phyloP scores from a whole-genome alignment of 2,329 filamentous ascomycete species.

The Pyricularia sp. region DNA sequence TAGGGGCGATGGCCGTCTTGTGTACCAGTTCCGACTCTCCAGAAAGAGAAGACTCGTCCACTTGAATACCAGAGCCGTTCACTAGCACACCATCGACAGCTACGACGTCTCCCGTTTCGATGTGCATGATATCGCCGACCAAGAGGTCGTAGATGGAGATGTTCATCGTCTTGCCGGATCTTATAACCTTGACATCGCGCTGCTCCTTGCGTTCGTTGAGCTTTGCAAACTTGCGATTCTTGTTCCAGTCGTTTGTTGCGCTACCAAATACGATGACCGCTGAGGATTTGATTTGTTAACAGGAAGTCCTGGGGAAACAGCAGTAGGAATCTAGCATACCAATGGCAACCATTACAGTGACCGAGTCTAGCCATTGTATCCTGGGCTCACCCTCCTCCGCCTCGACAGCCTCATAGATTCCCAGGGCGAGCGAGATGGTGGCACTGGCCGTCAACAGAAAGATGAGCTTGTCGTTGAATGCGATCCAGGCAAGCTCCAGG shows the following conservation, averaged over 20 bases:
- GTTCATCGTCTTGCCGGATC: conserved; percentile 51
- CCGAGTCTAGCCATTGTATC: conserved; percentile 5
- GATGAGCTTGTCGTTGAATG: conserved; percentile 8
- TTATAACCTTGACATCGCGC: conserved; percentile 51
- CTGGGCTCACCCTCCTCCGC: background rate
- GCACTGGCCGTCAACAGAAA: conserved; percentile 5
- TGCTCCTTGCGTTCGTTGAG: conserved; percentile 50
- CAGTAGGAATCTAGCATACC: background rate
- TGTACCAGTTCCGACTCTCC: conserved; percentile 62
- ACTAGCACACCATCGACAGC: conserved; percentile 60
- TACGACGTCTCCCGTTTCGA: conserved; percentile 58
- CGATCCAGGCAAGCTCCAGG: conserved; percentile 3
- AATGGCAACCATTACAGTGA: conserved; percentile 6
- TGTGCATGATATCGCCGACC: conserved; percentile 55
- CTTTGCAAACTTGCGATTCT: conserved; percentile 50
- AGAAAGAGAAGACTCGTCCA: conserved; percentile 61
- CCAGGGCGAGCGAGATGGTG: conserved; percentile 6
- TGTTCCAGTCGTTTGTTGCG: conserved; percentile 53
- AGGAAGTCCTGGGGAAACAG: background rate
- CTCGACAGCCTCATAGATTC: conserved; percentile 3
- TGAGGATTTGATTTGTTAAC: background rate
- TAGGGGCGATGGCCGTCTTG: conserved; percentile 44
- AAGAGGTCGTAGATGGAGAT: conserved; percentile 55
- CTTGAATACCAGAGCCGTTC: conserved; percentile 53
- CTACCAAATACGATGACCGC: conserved; percentile 41